phyloP scores from a whole-genome alignment of 768 basidiomycete species.

The Hygrophorus russula region DNA sequence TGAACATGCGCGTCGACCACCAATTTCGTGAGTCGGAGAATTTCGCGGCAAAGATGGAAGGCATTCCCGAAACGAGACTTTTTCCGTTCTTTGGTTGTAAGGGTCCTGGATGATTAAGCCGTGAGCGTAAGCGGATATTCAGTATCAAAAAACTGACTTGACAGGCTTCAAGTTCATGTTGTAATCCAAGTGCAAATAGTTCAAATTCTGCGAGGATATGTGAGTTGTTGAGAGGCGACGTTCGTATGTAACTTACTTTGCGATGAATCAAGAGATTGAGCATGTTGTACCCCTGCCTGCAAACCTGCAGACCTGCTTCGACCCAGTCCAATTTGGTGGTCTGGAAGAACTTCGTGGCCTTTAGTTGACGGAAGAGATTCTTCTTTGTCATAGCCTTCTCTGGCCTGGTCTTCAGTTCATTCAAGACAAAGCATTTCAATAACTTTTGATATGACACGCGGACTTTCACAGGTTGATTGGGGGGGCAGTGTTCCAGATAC shows the following conservation, averaged over 20 bases:
- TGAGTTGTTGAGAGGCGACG: conserved; percentile 7
- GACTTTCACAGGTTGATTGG: conserved; percentile 93
- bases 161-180: conserved; percentile 99
- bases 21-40: conserved; percentile 92
- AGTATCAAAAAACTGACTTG: conserved; percentile 33
- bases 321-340: conserved; percentile 98
- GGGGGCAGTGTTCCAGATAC: conserved; percentile 98
- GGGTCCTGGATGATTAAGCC: conserved; percentile 45
- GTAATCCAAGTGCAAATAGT: conserved; percentile 93
- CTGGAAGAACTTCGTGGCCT: conserved; percentile 99
- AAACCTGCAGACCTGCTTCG: conserved; percentile 96
- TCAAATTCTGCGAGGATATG: conserved; percentile 54
- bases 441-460: conserved; percentile 99
- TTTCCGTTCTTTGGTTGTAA: conserved; percentile 98
- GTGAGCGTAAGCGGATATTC: not conserved
- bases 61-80: conserved; percentile 99
- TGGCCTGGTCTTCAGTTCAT: conserved; percentile 77
- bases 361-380: conserved; percentile 89
- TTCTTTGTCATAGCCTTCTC: conserved; percentile 99
- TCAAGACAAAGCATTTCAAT: conserved; percentile 90
- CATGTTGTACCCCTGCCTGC: conserved; percentile 99
- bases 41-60: conserved; percentile 96
- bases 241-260: conserved; percentile 51
- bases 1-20: conserved; percentile 99
- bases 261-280: conserved; percentile 96